Evolutionary conservation across 2,329 filamentous ascomycete species (phyloP), one percentile per base, ranked within the genome.

Genomic region (Xylariaceae sp.): DNA sequence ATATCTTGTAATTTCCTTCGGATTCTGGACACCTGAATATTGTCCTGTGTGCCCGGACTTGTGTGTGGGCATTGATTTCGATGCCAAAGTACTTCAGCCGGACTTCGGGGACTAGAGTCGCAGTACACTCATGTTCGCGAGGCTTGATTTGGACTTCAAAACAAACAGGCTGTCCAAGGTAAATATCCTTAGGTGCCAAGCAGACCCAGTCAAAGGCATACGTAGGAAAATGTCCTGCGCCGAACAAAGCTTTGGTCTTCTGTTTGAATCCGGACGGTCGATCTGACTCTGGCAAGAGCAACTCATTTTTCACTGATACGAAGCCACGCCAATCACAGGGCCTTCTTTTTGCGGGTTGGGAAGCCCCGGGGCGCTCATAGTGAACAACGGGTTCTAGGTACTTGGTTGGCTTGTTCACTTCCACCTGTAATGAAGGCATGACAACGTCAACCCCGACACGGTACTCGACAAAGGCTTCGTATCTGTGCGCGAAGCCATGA

Each of bases 121-220:
- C 56, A 2, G 56, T 60, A 5, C 59, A 60, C 26, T 59, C 43
- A 0, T 19, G 8, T 34, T 43, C 41, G 12, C 56, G 56, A 26
- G 60, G 56, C 16, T 45, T 47, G 19, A 62, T 53, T 2, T 21
- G 16, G 24, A 62, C 45, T 41, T 54, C 49, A 23, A 62, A 52
- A n/a, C 28, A 39, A 11, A 24, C 16, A 3, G 56, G 49, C 36
- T 56, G 52, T 11, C 56, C 53, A 6, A 60, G 29, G 7, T 62
- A 46, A 11, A 62, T 17, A 16, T 57, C 23, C 12, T 7, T 4
- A 12, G 60, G 53, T 9, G 45, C 37, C 4, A 37, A 34, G 43
- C 60, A 62, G 14, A 45, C 21, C 60, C 60, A 62, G 43, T 62
- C 60, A 47, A 62, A 62, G 3, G 56, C 39, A 36, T 62, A 60